These are phyloP conservation scores for Ascochyta fabae DNA, from an alignment of 2,329 filamentous ascomycete species.

Conservation along the genomic window DNA sequence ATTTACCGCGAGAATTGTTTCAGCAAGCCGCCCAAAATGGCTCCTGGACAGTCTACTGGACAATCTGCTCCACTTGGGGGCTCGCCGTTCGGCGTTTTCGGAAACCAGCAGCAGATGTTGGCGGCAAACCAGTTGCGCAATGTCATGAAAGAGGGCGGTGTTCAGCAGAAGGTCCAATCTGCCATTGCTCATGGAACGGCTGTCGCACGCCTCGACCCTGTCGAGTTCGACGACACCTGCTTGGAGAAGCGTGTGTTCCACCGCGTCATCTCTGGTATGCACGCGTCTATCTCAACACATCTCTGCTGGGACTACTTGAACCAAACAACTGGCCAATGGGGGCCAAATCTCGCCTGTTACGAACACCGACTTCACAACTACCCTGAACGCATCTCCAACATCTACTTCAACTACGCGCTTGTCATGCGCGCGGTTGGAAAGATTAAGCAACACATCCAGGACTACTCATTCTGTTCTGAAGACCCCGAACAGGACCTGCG, in stretches of 20 bases:
- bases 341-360: conserved; percentile 89
- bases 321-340: conserved; percentile 92
- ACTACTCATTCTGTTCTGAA: conserved; percentile 91
- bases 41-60: conserved; percentile 37
- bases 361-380: conserved; percentile 80
- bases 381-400: conserved; percentile 91
- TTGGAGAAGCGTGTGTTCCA: conserved; percentile 99
- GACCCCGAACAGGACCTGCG: conserved; percentile 78
- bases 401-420: conserved; percentile 99
- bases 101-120: conserved; percentile 54
- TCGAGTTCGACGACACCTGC: conserved; percentile 88
- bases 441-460: conserved; percentile 78
- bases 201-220: conserved; percentile 65
- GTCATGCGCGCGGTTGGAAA: conserved; percentile 90
- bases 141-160: conserved; percentile 65
- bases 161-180: conserved; percentile 66
- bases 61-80: conserved; percentile 45
- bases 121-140: conserved; percentile 67
- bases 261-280: conserved; percentile 94
- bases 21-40: conserved; percentile 53
- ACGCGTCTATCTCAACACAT: conserved; percentile 95
- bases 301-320: conserved; percentile 96
- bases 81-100: conserved; percentile 51
- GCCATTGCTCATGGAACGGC: conserved; percentile 60
- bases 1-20: conserved; percentile 99